Evolutionary conservation across 2,329 filamentous ascomycete species (phyloP), one percentile per base, ranked within the genome.

Genomic region (Fusarium udum): DNA sequence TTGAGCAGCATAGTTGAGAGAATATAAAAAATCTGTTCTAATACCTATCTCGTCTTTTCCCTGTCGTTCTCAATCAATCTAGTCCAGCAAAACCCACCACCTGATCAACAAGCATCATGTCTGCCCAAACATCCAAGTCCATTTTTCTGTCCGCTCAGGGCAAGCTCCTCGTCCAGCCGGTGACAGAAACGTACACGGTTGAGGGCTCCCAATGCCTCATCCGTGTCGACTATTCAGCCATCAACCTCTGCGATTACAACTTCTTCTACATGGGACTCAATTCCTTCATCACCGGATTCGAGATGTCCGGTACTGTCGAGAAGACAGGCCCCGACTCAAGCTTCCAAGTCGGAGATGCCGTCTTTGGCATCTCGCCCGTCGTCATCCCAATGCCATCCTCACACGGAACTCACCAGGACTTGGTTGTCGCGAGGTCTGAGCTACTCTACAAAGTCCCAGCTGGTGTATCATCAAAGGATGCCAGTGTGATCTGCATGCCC

Each of bases 241-340:
- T 40, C 7, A 40, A 40, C 39, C 13, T 40, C 20, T 40, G 39
- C 3, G 20, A 40, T 40, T 40, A 40, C 39, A 40, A 40, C 20
- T n/a, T 40, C 39, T 40, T 40, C 20, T 40, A 40, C 39, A 40
- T 40, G 20, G 39, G 39, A 22, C 39, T 40, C 6, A 40, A 1
- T 22, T 40, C 39, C 39, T 40, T 40, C 39, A 40, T 40, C 39
- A 40, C 39, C 20, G 39, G 39, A 22, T 40, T 40, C 39, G 39
- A 40, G 39, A 40, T 40, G 39, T 40, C 39, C 20, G 39, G 39
- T 22, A 40, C 39, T 14, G 39, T 40, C 20, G 13, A 40, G 39
- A 2, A 6, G 22, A n/a, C 7, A 0, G 39, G 39, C 20, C 39
- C 39, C 7, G 13, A 40, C 39, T 40, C 39, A 0, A 13, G 1